Conservation (phyloP, 83 land plant species). For the Thuja plicata region DNA sequence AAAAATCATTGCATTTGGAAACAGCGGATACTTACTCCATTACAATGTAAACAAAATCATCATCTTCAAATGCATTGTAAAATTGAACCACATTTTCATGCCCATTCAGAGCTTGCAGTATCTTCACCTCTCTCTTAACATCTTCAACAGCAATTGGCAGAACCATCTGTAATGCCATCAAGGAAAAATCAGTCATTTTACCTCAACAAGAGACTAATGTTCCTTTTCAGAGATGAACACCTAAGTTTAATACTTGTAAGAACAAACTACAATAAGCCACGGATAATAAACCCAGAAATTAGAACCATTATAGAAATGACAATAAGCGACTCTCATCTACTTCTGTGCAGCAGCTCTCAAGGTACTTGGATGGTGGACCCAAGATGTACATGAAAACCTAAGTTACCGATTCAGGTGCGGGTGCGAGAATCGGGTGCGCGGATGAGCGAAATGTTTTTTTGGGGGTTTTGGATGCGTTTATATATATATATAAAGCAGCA, state of each 20-base stretch:
- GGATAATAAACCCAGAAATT: background rate
- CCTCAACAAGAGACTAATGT: background rate
- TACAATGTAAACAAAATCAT: slow-evolving; percentile 81
- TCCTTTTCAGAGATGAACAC: background rate
- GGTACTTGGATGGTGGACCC: background rate
- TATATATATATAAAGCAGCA: too few species aligned
- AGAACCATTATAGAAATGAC: background rate
- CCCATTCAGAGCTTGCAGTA: slow-evolving; percentile 73
- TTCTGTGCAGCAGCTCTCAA: background rate
- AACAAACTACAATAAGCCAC: background rate
- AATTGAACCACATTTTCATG: slow-evolving; percentile 94
- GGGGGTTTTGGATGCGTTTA: too few species aligned
- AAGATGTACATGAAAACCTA: background rate
- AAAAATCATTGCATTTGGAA: background rate
- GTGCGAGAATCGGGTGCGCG: too few species aligned
- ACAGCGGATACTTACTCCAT: slow-evolving; percentile 79
- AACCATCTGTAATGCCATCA: slow-evolving; percentile 68
- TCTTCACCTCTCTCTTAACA: slow-evolving; percentile 94
- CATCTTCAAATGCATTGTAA: slow-evolving; percentile 91
- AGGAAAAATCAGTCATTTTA: background rate
- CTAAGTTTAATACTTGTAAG: background rate
- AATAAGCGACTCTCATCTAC: background rate
- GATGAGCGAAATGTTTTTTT: too few species aligned
- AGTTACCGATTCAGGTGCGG: too few species aligned
- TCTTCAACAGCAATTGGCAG: slow-evolving; percentile 94